These are phyloP conservation scores for Sphagnurus paluster DNA, from an alignment of 1,284 basidiomycete genomes.

Conservation along the genomic window DNA sequence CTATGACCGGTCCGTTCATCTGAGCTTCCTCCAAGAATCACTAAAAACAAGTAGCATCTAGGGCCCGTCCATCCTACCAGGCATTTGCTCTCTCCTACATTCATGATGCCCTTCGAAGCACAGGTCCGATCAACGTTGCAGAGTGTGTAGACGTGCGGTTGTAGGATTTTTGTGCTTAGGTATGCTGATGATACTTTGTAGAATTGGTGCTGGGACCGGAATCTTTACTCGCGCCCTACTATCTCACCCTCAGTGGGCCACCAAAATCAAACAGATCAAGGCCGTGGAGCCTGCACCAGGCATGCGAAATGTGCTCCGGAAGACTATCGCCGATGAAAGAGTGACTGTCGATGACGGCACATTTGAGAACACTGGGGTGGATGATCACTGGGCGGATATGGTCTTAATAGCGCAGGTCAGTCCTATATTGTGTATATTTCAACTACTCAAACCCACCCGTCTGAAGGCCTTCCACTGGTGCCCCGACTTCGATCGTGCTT, in stretches of 20 bases:
- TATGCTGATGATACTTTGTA: slow-evolving; percentile 23
- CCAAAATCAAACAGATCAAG: slow-evolving; percentile 47
- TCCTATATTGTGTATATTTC: background rate
- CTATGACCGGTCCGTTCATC: slow-evolving; percentile 60
- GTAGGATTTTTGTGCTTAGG: background rate
- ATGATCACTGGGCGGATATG: slow-evolving; percentile 71
- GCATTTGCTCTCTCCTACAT: slow-evolving; percentile 55
- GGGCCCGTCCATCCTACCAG: slow-evolving; percentile 75
- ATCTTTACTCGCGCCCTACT: slow-evolving; percentile 79
- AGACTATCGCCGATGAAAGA: slow-evolving; percentile 50
- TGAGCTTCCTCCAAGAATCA: background rate
- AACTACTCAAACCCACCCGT: slow-evolving; percentile 2
- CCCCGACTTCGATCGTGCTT: slow-evolving; percentile 66
- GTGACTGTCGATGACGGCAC: slow-evolving; percentile 58
- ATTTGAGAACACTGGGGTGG: slow-evolving; percentile 59
- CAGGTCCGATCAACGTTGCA: slow-evolving; percentile 55
- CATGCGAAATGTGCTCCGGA: slow-evolving; percentile 64
- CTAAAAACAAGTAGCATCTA: slow-evolving; percentile 23
- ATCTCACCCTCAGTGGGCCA: slow-evolving; percentile 55
- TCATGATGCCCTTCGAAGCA: slow-evolving; percentile 39
- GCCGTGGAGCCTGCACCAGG: slow-evolving; percentile 76
- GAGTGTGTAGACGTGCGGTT: slow-evolving; percentile 58
- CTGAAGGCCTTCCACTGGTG: slow-evolving; percentile 83
- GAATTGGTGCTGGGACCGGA: slow-evolving; percentile 74
- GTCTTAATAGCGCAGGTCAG: slow-evolving; percentile 72